A percentile compares a stretch with the other conserved stretches of the same genome.
These are phyloP conservation scores for Kwoniella europaea DNA, from an alignment of 768 basidiomycete genomes.

Conservation along the genomic window DNA sequence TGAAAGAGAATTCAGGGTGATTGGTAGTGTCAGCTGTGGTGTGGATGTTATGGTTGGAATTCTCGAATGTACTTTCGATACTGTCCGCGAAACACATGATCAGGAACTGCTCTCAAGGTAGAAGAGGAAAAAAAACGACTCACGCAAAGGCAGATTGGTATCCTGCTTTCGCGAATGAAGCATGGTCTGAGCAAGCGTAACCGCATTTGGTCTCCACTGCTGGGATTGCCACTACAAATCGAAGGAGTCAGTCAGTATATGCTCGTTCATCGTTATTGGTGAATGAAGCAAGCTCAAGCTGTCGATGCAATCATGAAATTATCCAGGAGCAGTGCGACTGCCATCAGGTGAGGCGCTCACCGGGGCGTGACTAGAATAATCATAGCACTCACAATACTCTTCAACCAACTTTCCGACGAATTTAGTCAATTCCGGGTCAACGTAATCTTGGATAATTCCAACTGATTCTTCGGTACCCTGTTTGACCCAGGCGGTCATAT, in stretches of 20 bases:
- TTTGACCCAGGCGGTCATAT: slow-evolving; percentile 76
- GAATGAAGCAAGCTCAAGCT: neutral
- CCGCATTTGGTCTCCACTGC: slow-evolving; percentile 85
- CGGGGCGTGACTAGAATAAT: neutral
- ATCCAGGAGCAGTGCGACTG: too few species aligned
- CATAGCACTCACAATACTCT: slow-evolving; percentile 63
- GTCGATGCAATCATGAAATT: neutral
- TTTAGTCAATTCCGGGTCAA: slow-evolving; percentile 71
- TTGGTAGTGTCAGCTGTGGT: slow-evolving; percentile 79
- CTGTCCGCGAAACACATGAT: slow-evolving; percentile 18
- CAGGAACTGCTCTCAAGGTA: slow-evolving; percentile 65
- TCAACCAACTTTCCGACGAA: slow-evolving; percentile 80
- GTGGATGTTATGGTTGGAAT: slow-evolving; percentile 78
- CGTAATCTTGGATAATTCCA: slow-evolving; percentile 77
- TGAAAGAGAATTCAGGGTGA: slow-evolving; percentile 82
- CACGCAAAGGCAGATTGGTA: slow-evolving; percentile 74
- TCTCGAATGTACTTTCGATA: slow-evolving; percentile 57
- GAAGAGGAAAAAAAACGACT: slow-evolving; percentile 19
- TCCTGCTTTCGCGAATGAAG: slow-evolving; percentile 65
- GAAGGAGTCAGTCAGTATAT: neutral
- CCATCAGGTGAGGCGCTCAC: too few species aligned
- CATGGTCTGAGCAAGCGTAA: slow-evolving; percentile 90
- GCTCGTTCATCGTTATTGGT: neutral
- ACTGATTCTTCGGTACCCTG: slow-evolving; percentile 73
- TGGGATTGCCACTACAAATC: slow-evolving; percentile 69